Evolutionary conservation across 2,329 filamentous ascomycete species (phyloP).

Genomic region (Beauveria australis): DNA sequence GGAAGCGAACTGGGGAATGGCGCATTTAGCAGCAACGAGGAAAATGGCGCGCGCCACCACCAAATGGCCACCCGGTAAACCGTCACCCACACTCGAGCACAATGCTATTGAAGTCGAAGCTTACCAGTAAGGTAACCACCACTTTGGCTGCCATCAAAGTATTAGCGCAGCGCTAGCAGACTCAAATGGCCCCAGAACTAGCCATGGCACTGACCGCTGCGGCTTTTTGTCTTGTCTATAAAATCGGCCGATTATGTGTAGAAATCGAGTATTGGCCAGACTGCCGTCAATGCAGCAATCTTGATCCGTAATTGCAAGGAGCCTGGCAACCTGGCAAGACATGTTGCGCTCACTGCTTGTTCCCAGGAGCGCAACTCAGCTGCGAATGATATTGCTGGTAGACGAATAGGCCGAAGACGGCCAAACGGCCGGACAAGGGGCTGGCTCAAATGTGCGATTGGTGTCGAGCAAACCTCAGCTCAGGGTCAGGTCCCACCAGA

Average conservation of each 20-base stretch:
- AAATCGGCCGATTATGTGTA: neutral
- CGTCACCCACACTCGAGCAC: neutral
- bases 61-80: neutral
- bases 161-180: neutral
- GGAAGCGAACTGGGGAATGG: neutral
- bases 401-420: neutral
- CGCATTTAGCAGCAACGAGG: neutral
- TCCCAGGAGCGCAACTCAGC: neutral
- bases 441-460: neutral
- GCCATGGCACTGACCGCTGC: neutral
- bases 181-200: neutral
- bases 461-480: conserved; percentile 2
- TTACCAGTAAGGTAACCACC: neutral
- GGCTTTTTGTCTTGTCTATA: neutral
- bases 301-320: conserved; percentile 5
- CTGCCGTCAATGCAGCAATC: neutral
- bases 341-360: neutral
- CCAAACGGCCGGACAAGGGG: neutral
- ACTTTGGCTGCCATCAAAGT: neutral
- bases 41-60: conserved; percentile 7
- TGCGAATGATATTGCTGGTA: neutral
- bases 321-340: neutral
- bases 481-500: conserved; percentile 2
- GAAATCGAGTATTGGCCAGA: neutral
- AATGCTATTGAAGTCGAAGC: neutral